Evolutionary conservation across 805 yeast species (phyloP).

Genomic region (Metschnikowia lochheadii): DNA sequence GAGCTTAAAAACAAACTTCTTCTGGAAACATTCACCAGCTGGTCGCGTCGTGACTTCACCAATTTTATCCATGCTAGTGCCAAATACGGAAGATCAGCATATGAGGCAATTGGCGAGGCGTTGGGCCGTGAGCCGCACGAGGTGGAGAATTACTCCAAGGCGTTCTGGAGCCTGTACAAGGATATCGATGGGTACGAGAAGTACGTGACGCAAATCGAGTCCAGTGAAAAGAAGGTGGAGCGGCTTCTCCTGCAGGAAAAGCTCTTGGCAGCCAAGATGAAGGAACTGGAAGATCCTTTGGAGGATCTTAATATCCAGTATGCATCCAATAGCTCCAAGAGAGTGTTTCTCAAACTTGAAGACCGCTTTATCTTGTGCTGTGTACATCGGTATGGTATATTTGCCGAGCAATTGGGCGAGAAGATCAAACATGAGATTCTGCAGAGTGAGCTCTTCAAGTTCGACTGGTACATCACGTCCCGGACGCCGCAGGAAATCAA

Average conservation of each 20-base stretch:
- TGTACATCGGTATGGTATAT: slow-evolving; percentile 62
- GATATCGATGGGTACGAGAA: slow-evolving; percentile 70
- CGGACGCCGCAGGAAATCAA: slow-evolving; percentile 70
- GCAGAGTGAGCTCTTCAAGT: slow-evolving; percentile 56
- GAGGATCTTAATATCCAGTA: slow-evolving; percentile 62
- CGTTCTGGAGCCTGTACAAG: slow-evolving; percentile 59
- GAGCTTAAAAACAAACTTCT: slow-evolving; percentile 49
- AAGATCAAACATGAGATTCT: slow-evolving; percentile 61
- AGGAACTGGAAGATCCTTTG: slow-evolving; percentile 53
- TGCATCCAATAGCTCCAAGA: slow-evolving; percentile 79
- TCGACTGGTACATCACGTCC: slow-evolving; percentile 70
- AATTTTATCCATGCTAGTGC: slow-evolving; percentile 68
- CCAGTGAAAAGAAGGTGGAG: slow-evolving; percentile 65
- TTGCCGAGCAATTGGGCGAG: slow-evolving; percentile 56
- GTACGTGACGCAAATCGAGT: slow-evolving; percentile 65
- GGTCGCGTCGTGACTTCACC: slow-evolving; percentile 75
- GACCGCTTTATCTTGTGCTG: slow-evolving; percentile 62
- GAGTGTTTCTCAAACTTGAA: slow-evolving; percentile 65
- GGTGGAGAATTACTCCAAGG: slow-evolving; percentile 52
- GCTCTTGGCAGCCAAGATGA: slow-evolving; percentile 50
- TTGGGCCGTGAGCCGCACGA: slow-evolving; percentile 58
- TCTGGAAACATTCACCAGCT: slow-evolving; percentile 55
- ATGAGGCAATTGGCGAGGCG: slow-evolving; percentile 47
- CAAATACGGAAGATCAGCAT: slow-evolving; percentile 55
- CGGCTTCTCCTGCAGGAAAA: slow-evolving; percentile 52